A percentile compares a stretch with the other conserved stretches of the same genome.
Conservation (phyloP, 1,139 yeast genomes). For the Hyphopichia wangnamkhiaoensis region DNA sequence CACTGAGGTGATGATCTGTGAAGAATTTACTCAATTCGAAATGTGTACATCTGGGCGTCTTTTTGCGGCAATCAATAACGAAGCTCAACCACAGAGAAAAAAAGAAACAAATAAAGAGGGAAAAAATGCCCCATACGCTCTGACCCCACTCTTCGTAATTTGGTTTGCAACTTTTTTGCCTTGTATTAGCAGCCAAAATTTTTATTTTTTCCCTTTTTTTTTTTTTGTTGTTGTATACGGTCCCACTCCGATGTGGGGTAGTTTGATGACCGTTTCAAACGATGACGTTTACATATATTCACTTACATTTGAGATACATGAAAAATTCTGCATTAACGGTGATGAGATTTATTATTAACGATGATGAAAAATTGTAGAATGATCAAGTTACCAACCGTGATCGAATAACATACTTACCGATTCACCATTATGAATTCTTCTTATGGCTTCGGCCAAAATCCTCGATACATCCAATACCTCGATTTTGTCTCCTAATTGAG, state of each 20-base stretch:
- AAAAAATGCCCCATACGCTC: no score
- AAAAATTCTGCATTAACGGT: no score
- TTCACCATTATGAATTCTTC: slow-evolving; percentile 97
- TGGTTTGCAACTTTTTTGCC: no score
- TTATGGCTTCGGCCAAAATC: slow-evolving; percentile 88
- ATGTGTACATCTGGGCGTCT: not conserved
- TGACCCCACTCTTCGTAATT: not conserved
- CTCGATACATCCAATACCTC: slow-evolving; percentile 87
- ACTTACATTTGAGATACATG: no score
- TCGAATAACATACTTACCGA: slow-evolving; percentile 92
- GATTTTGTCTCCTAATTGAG: slow-evolving; percentile 60
- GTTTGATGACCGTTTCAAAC: no score
- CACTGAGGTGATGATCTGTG: not conserved
- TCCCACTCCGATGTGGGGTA: no score
- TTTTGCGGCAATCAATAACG: not conserved
- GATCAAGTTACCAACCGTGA: slow-evolving; percentile 60
- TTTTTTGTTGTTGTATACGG: no score
- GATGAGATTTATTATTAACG: no score
- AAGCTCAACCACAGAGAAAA: not conserved
- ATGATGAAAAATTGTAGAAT: not conserved
- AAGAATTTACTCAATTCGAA: not conserved
- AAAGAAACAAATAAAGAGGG: not conserved
- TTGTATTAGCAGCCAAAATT: no score
- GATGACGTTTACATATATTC: no score
- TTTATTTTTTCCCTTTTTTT: no score